Evolutionary conservation across 345 rosid genomes (phyloP), one percentile per base, ranked within the genome.

Genomic region (Aquilaria yunnanensis): DNA sequence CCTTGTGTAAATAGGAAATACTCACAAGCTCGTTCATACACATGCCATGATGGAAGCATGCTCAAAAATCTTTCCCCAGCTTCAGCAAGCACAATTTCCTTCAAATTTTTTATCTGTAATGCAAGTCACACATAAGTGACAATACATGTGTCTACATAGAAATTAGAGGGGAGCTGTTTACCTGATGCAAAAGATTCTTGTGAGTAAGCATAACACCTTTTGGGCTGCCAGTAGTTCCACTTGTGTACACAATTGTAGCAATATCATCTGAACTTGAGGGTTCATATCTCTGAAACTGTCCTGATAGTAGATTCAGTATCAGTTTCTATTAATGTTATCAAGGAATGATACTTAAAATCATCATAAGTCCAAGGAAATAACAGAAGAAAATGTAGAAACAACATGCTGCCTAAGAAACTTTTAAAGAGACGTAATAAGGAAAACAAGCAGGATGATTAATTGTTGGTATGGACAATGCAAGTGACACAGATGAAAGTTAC

Each of bases 121-220:
- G 4, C 7, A 5, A 37, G 5, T 37, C 8, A 37, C 5, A 37
- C 5, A 37, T 37, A 37, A 37, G 43, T 37, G 43, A 37, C 5
- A 37, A 3, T 2, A 37, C 1, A 37, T 37, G 43, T 23, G 1
- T 23, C 23, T 23, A 23, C 23, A 37, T 34, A 32, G 47, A 52
- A 63, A 54, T 46, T 58, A 71, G 55, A 43, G 65, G 52, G 43
- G 69, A 68, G 74, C 64, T 9, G 69, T 56, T 50, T 59, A 87
- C 97, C 92, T 90, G 97, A 72, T 87, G 96, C 69, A 90, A 68
- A 57, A 90, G 56, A 80, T 90, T 90, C 75, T 76, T 80, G 78
- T 90, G 97, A 3, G 97, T 87, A 66, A 90, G 85, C 97, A 90
- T 82, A 57, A 90, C 96, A 53, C 96, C 97, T 79, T 90, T 90